phyloP scores from a whole-genome alignment of 768 basidiomycete genomes.

The Kwoniella europaea region DNA sequence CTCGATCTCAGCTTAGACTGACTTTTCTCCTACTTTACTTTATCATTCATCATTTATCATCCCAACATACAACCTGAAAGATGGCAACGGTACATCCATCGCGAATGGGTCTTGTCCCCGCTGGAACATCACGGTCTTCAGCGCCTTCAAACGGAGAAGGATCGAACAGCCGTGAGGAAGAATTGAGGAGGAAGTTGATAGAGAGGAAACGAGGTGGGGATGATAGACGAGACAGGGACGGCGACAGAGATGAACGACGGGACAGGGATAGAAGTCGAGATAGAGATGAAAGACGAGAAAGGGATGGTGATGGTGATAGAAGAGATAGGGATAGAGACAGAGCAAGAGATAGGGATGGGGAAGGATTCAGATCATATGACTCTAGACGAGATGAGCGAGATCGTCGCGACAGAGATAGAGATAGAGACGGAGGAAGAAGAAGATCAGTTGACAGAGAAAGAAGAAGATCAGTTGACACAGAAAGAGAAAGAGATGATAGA shows the following conservation, averaged over 20 bases:
- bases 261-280: conserved; percentile 3
- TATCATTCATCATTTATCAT: background rate
- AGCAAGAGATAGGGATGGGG: conserved; percentile 17
- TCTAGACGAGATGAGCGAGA: conserved; percentile 19
- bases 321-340: conserved; percentile 4
- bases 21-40: background rate
- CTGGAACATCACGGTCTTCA: conserved; percentile 15
- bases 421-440: conserved; percentile 11
- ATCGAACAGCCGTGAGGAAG: conserved; percentile 34
- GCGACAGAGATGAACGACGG: background rate
- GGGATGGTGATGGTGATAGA: conserved; percentile 1
- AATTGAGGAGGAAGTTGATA: conserved; percentile 33
- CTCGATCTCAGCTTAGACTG: background rate
- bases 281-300: conserved; percentile 12
- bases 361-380: conserved; percentile 21
- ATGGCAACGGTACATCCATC: conserved; percentile 56
- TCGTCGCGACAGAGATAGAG: conserved; percentile 8
- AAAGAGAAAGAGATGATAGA: conserved; percentile 8
- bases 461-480: background rate
- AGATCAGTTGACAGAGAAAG: background rate
- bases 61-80: background rate
- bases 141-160: conserved; percentile 8
- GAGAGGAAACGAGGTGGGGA: conserved; percentile 18
- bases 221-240: conserved; percentile 15
- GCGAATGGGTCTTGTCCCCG: conserved; percentile 47